A percentile compares a stretch with the other conserved stretches of the same genome.
These are phyloP conservation scores for Colletotrichum trifolii DNA, from an alignment of 2,329 filamentous ascomycete species.

Conservation along the genomic window DNA sequence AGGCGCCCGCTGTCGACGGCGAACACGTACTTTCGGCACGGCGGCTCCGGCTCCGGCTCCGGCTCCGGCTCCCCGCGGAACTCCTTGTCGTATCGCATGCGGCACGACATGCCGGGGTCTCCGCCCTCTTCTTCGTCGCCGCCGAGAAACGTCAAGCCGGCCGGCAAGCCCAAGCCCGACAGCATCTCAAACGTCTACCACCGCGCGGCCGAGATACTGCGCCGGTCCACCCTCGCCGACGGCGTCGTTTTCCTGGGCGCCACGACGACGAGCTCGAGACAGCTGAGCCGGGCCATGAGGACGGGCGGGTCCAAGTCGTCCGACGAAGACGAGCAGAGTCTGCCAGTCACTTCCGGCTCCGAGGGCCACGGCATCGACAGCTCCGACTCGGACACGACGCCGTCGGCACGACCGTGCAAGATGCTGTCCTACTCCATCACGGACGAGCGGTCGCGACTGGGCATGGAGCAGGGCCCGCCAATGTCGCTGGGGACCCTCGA, in stretches of 20 bases:
- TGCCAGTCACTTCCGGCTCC: constrained; percentile 35
- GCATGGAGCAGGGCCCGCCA: constrained; percentile 43
- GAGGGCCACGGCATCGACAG: constrained; percentile 41
- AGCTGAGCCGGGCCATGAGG: constrained; percentile 21
- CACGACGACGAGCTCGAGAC: constrained; percentile 37
- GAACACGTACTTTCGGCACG: constrained; percentile 25
- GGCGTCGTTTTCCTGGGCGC: constrained; percentile 46
- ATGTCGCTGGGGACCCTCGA: constrained; percentile 44
- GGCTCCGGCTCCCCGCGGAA: not conserved
- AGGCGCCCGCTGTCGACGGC: constrained; percentile 21
- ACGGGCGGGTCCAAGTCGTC: constrained; percentile 21
- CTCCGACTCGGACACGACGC: constrained; percentile 45
- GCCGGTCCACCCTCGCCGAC: constrained; percentile 45
- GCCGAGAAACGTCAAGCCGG: constrained; percentile 3
- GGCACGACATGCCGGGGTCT: not conserved
- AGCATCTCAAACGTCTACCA: constrained; percentile 42
- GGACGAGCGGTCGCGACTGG: constrained; percentile 39
- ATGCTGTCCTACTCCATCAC: constrained; percentile 44
- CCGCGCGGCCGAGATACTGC: constrained; percentile 44
- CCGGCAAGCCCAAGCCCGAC: constrained; percentile 36
- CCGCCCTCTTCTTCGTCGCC: constrained; percentile 12
- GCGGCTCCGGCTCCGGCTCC: not conserved
- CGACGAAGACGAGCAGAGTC: constrained; percentile 38
- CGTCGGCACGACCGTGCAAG: constrained; percentile 42
- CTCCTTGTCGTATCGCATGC: constrained; percentile 11